These are phyloP conservation scores for Catenaria anguillulae DNA, from an alignment of 371 early-diverging fungal species.

Conservation along the genomic window DNA sequence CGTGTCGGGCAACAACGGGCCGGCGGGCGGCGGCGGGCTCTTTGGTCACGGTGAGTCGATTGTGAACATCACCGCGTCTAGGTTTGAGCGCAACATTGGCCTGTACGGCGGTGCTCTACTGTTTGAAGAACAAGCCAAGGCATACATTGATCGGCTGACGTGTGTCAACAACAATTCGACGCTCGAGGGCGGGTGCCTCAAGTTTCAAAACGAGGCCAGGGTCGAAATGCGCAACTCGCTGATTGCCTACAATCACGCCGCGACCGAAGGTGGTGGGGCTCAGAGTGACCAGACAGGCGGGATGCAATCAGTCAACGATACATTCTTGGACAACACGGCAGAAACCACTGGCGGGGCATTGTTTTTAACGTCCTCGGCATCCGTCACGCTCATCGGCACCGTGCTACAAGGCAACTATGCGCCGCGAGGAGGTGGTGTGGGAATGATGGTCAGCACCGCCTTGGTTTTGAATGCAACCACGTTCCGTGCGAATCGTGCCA, in stretches of 20 bases:
- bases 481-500: background rate
- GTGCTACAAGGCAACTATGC: background rate
- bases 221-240: background rate
- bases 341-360: background rate
- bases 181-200: conserved; percentile 3
- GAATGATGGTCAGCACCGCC: too few relatives aligned
- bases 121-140: background rate
- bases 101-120: background rate
- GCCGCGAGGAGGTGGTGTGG: background rate
- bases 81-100: background rate
- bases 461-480: background rate
- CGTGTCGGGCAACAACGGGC: too few relatives aligned
- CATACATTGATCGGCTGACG: too few relatives aligned
- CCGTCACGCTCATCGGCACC: background rate
- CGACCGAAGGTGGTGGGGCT: background rate
- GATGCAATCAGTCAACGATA: background rate
- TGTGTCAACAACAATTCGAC: background rate
- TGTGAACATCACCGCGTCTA: background rate
- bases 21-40: too few relatives aligned
- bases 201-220: background rate
- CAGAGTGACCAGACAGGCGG: background rate
- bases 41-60: too few relatives aligned
- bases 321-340: background rate
- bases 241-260: background rate
- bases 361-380: background rate